A percentile compares a stretch with the other conserved stretches of the same genome.
Conservation (phyloP, 2,329 filamentous ascomycete genomes). For the Colletotrichum sp. region DNA sequence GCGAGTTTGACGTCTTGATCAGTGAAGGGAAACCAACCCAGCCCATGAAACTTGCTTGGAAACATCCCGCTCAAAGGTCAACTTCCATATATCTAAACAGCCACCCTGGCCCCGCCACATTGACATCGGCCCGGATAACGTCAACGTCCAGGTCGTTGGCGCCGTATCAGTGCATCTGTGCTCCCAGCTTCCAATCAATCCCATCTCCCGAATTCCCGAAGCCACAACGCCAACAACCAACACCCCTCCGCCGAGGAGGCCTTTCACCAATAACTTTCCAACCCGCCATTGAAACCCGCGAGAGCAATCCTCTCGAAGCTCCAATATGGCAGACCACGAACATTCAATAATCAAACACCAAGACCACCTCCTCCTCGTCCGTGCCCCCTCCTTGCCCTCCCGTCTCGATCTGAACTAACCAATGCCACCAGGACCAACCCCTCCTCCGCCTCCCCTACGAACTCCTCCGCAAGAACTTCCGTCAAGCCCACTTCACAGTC, state of each 20-base stretch:
- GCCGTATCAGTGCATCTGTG: constrained; percentile 11
- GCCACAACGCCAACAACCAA: neutral
- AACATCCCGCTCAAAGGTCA: neutral
- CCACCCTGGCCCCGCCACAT: constrained; percentile 8
- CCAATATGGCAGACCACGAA: constrained; percentile 63
- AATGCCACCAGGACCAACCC: constrained; percentile 76
- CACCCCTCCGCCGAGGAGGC: neutral
- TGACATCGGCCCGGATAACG: constrained; percentile 8
- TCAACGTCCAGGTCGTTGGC: neutral
- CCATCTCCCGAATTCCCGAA: neutral
- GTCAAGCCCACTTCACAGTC: constrained; percentile 78
- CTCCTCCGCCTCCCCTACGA: constrained; percentile 93
- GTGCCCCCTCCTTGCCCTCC: neutral
- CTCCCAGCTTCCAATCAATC: neutral
- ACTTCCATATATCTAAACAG: neutral
- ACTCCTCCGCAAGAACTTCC: constrained; percentile 92
- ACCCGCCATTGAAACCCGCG: neutral
- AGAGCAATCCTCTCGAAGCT: neutral
- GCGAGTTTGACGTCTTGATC: neutral
- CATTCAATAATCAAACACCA: constrained; percentile 75
- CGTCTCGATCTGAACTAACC: neutral
- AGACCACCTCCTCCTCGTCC: constrained; percentile 76
- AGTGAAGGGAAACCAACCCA: neutral
- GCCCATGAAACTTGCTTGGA: neutral
- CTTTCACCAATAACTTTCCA: neutral